Evolutionary conservation across 2,329 filamentous ascomycete species (phyloP).

Genomic region (Periconia sp.): DNA sequence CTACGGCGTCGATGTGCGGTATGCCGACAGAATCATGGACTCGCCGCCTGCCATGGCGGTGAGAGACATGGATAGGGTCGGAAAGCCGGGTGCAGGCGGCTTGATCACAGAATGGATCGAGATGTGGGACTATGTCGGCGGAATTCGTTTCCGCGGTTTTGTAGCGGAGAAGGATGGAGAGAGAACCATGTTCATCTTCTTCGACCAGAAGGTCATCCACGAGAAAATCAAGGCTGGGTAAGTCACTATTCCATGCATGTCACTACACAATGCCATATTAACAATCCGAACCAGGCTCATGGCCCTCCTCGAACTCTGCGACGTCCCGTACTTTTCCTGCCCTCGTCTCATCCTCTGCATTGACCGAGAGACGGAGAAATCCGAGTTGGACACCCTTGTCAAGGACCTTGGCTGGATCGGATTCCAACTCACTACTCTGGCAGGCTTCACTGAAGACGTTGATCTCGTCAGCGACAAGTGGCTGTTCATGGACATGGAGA

Average conservation of each 20-base stretch:
- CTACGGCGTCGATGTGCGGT: conserved; percentile 28
- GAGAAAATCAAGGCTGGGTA: conserved; percentile 87
- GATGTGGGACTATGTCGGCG: conserved; percentile 83
- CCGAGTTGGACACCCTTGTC: conserved; percentile 67
- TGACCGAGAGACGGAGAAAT: conserved; percentile 66
- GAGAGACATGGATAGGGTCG: conserved; percentile 27
- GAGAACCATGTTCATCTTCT: conserved; percentile 84
- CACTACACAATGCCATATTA: conserved; percentile 4
- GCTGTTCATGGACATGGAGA: conserved; percentile 87
- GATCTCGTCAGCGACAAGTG: conserved; percentile 75
- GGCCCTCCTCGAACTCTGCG: conserved; percentile 85
- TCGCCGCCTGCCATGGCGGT: conserved; percentile 32
- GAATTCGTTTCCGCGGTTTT: conserved; percentile 84
- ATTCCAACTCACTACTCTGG: conserved; percentile 79
- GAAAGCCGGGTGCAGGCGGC: conserved; percentile 20
- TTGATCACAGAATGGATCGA: conserved; percentile 68
- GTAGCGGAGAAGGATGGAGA: conserved; percentile 69
- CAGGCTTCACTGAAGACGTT: conserved; percentile 66
- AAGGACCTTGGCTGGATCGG: conserved; percentile 92
- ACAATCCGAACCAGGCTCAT: conserved; percentile 56
- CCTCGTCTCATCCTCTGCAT: conserved; percentile 78
- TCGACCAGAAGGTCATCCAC: conserved; percentile 71
- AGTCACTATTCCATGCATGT: conserved; percentile 39
- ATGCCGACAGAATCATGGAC: conserved; percentile 27
- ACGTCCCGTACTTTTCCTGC: conserved; percentile 70